Conservation (phyloP, 2,329 filamentous ascomycete species). For the Emmonsiellopsis sp. region DNA sequence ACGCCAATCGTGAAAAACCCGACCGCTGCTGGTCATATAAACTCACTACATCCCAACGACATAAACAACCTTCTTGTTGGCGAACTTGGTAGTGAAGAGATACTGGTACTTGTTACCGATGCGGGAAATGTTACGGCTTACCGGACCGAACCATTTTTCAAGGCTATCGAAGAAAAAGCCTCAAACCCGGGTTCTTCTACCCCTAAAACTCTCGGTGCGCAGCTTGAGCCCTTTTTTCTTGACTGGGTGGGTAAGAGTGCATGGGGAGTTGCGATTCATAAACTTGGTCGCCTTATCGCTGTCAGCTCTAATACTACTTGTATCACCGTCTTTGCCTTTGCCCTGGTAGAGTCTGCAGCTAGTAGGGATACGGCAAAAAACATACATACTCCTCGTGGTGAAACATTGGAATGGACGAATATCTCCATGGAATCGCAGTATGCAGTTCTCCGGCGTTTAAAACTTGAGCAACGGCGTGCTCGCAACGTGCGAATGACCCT, state of each 20-base stretch:
- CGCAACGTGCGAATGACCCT: conserved; percentile 35
- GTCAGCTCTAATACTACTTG: conserved; percentile 64
- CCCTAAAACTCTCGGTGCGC: conserved; percentile 13
- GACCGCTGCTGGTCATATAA: conserved; percentile 44
- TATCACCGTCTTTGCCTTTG: conserved; percentile 52
- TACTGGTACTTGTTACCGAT: conserved; percentile 59
- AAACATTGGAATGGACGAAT: conserved; percentile 22
- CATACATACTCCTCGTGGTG: conserved; percentile 8
- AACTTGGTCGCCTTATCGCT: conserved; percentile 72
- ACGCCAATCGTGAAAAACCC: conserved; percentile 30
- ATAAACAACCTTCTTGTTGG: conserved; percentile 63
- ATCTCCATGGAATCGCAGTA: conserved; percentile 14
- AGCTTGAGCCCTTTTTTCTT: conserved; percentile 53
- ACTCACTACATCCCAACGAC: conserved; percentile 45
- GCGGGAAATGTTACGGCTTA: conserved; percentile 68
- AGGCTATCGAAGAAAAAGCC: conserved; percentile 30
- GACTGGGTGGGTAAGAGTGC: conserved; percentile 69
- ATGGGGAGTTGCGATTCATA: conserved; percentile 82
- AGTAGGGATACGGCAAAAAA: conserved; percentile 5
- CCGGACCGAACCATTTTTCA: conserved; percentile 46
- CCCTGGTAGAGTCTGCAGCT: conserved; percentile 34
- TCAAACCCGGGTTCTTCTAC: not conserved
- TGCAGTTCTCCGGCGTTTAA: not conserved
- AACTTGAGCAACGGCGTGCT: conserved; percentile 21
- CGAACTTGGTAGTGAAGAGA: conserved; percentile 59